A percentile compares a stretch with the other conserved stretches of the same genome.
Evolutionary conservation across 2,329 filamentous ascomycete species (phyloP).

Genomic region (Penicillium sp.): DNA sequence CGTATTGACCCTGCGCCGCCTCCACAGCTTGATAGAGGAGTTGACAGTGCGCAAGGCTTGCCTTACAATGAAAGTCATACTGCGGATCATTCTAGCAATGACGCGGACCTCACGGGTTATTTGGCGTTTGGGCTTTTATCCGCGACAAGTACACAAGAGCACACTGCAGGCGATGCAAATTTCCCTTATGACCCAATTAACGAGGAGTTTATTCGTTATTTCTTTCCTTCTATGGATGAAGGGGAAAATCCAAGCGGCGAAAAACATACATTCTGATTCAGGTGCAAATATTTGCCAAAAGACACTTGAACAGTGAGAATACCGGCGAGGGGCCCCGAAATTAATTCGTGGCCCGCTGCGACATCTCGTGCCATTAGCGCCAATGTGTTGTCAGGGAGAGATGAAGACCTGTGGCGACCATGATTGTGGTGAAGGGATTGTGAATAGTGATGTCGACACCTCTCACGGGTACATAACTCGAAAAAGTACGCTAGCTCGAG

Average conservation of each 20-base stretch:
- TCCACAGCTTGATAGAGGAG: neutral
- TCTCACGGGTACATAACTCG: too few species aligned
- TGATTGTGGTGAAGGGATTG: too few species aligned
- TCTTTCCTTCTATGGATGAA: neutral
- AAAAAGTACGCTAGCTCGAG: too few species aligned
- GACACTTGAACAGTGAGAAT: too few species aligned
- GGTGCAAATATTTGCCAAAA: too few species aligned
- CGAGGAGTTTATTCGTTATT: neutral
- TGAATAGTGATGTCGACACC: too few species aligned
- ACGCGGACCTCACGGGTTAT: neutral
- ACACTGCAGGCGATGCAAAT: neutral
- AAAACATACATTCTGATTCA: neutral
- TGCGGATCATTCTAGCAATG: neutral
- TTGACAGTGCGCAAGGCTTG: neutral
- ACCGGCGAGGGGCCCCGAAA: too few species aligned
- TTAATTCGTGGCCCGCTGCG: too few species aligned
- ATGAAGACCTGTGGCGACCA: too few species aligned
- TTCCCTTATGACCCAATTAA: constrained; percentile 1
- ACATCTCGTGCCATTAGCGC: too few species aligned
- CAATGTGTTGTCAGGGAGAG: too few species aligned
- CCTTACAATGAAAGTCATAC: neutral
- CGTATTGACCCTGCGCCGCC: neutral
- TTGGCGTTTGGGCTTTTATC: neutral
- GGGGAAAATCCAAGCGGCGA: neutral
- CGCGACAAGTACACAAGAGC: neutral